Percentiles rank a stretch among this genome's conserved stretches.
phyloP scores from a whole-genome alignment of 257 asterid genomes.

The Nicotiana benthamiana region DNA sequence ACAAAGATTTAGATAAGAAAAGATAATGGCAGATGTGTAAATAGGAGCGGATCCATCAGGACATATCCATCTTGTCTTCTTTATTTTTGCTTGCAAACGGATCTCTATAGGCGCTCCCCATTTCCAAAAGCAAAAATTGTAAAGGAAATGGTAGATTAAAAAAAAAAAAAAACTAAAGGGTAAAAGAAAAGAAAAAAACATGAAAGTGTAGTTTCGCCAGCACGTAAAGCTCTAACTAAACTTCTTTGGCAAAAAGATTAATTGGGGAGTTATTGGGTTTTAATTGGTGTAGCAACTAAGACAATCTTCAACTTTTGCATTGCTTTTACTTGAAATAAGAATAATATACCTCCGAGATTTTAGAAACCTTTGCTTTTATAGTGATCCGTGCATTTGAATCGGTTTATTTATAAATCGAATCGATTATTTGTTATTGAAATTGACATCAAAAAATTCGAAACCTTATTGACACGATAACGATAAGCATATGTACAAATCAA shows the following conservation, averaged over 20 bases:
- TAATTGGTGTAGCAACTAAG: conserved; percentile 5
- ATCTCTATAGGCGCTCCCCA: background rate
- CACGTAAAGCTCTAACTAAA: conserved; percentile 10
- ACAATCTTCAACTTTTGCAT: conserved; percentile 24
- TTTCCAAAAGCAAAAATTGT: background rate
- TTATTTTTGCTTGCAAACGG: background rate
- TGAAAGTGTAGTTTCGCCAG: background rate
- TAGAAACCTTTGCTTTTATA: conserved; percentile 11
- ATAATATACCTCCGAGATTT: conserved; percentile 12
- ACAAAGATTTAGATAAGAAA: no score
- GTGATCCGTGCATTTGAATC: no score
- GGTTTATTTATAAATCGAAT: no score
- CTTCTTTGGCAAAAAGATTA: conserved; percentile 1
- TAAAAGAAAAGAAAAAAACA: background rate
- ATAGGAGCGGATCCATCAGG: background rate
- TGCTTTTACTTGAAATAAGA: conserved; percentile 5
- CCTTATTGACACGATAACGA: no score
- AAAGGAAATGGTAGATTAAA: background rate
- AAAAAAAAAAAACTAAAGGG: background rate
- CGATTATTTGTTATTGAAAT: no score
- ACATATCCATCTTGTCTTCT: background rate
- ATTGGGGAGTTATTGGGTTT: background rate
- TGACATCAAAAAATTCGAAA: no score
- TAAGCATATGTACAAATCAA: no score
- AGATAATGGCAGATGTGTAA: no score